Conservation (phyloP, 306 rosid species). For the Ceratonia siliqua region DNA sequence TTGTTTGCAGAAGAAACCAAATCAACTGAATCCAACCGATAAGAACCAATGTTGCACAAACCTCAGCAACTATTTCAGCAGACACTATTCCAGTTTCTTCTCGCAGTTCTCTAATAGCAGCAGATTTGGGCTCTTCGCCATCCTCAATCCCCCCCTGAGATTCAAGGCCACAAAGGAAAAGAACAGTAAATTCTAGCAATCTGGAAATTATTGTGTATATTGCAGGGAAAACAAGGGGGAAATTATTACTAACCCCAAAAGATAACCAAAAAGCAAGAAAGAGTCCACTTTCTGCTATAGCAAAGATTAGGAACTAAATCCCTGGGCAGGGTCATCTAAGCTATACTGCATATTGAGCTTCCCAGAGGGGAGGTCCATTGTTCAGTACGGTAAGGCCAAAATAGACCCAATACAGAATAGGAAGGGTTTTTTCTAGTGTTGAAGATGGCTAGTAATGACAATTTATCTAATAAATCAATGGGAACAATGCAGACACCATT, state of each 20-base stretch:
- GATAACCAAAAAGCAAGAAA: background rate
- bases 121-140: conserved; percentile 88
- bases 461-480: background rate
- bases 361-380: background rate
- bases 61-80: conserved; percentile 84
- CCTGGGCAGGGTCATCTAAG: background rate
- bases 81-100: conserved; percentile 93
- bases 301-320: background rate
- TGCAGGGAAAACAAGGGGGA: background rate
- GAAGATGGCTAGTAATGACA: background rate
- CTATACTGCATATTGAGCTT: conserved; percentile 1
- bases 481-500: background rate
- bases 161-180: conserved; percentile 19
- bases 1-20: conserved; percentile 22
- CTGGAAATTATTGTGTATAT: conserved; percentile 6
- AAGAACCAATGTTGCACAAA: conserved; percentile 31
- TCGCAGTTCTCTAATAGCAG: conserved; percentile 85
- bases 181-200: conserved; percentile 18
- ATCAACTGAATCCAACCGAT: conserved; percentile 23
- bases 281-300: conserved; percentile 6
- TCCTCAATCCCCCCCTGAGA: conserved; percentile 93
- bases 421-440: background rate
- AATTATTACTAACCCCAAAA: background rate
- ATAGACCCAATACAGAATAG: background rate
- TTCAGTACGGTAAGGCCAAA: background rate